These are phyloP conservation scores for Apiospora koreana DNA, from an alignment of 2,329 filamentous ascomycete genomes.

Conservation along the genomic window DNA sequence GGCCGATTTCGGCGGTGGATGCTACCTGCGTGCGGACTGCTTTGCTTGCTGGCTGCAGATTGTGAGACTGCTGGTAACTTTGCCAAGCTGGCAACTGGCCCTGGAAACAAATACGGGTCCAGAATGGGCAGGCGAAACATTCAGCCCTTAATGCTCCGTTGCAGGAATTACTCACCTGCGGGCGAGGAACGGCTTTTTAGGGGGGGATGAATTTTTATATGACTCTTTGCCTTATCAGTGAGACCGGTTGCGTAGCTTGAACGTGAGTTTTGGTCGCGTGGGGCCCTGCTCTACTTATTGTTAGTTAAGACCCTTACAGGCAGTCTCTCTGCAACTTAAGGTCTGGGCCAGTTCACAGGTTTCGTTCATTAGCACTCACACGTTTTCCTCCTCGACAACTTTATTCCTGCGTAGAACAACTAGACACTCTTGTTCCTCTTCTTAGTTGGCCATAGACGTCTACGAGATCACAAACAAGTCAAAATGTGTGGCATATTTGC, in stretches of 20 bases:
- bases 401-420: background rate
- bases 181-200: constrained; percentile 2
- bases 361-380: background rate
- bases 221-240: constrained; percentile 3
- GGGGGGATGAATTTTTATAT: background rate
- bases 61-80: background rate
- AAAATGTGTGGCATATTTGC: constrained; percentile 97
- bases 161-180: background rate
- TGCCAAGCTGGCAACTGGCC: background rate
- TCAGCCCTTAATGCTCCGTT: background rate
- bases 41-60: too few species aligned
- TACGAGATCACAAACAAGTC: constrained; percentile 29
- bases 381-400: background rate
- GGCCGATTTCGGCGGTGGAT: background rate
- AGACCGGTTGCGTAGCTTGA: constrained; percentile 3
- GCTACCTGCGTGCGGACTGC: background rate
- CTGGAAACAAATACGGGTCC: background rate
- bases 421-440: background rate
- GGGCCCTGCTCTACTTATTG: background rate
- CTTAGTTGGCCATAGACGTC: background rate
- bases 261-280: background rate
- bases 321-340: background rate
- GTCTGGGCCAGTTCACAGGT: background rate
- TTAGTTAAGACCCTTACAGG: background rate
- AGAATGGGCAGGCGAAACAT: background rate